Percentiles rank a stretch among this genome's conserved stretches.
Conservation (phyloP, 2,329 filamentous ascomycete species). For the Emmonsiellopsis sp. region DNA sequence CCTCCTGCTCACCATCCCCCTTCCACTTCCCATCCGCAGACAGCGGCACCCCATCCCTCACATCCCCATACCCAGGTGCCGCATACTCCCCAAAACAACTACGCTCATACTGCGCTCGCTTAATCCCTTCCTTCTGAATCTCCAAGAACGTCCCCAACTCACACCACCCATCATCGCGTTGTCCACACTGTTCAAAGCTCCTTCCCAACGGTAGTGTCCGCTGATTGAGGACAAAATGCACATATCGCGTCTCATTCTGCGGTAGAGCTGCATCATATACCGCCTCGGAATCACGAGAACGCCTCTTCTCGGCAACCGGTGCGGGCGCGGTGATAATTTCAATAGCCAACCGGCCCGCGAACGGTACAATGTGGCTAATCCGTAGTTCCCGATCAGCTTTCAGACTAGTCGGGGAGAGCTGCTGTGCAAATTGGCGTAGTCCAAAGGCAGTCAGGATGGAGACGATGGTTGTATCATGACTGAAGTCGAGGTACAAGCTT, state of each 20-base stretch:
- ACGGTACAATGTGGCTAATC: conserved; percentile 60
- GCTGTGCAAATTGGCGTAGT: conserved; percentile 56
- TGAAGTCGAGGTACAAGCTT: conserved; percentile 67
- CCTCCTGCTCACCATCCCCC: neutral
- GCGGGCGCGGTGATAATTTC: conserved; percentile 62
- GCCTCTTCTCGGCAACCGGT: conserved; percentile 50
- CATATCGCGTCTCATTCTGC: conserved; percentile 54
- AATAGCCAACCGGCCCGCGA: conserved; percentile 64
- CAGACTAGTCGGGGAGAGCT: conserved; percentile 49
- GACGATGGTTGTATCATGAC: conserved; percentile 66
- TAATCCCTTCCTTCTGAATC: conserved; percentile 51
- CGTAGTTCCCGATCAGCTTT: conserved; percentile 54
- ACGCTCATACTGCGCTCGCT: conserved; percentile 52
- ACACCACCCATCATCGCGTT: conserved; percentile 66
- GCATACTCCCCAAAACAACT: conserved; percentile 51
- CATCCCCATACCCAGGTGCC: conserved; percentile 15
- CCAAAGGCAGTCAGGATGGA: conserved; percentile 64
- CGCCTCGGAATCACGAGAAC: conserved; percentile 14
- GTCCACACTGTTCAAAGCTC: conserved; percentile 58
- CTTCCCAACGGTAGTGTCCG: conserved; percentile 60
- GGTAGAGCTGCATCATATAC: conserved; percentile 39
- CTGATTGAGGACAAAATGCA: conserved; percentile 68
- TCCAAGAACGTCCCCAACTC: conserved; percentile 60
- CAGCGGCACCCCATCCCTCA: conserved; percentile 18
- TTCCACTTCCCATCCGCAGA: neutral